Conservation (phyloP, 441 rosid genomes). For the Raphanus hybrid region DNA sequence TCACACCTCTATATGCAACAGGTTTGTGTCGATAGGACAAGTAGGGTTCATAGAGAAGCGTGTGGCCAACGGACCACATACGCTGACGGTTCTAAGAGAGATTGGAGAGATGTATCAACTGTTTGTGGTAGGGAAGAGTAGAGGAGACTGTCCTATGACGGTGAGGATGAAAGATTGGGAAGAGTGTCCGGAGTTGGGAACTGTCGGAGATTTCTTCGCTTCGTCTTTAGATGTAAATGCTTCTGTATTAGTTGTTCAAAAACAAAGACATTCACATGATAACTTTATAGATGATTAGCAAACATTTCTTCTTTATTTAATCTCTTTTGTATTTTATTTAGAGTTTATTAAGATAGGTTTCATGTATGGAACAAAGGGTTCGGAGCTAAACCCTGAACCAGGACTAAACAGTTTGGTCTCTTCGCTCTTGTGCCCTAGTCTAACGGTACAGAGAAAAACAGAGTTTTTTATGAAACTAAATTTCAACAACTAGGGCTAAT, state of each 20-base stretch:
- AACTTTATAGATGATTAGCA: conserved; percentile 30
- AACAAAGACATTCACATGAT: conserved; percentile 43
- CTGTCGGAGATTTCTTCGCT: conserved; percentile 72
- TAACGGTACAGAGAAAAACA: background rate
- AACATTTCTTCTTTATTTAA: background rate
- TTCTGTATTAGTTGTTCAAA: conserved; percentile 72
- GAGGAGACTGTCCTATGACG: conserved; percentile 55
- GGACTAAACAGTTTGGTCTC: background rate
- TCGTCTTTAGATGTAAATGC: conserved; percentile 57
- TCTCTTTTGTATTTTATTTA: background rate
- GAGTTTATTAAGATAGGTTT: background rate
- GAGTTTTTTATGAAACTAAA: background rate
- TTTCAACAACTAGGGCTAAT: conserved; percentile 1
- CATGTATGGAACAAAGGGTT: background rate
- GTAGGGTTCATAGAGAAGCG: conserved; percentile 57
- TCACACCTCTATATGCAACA: conserved; percentile 14
- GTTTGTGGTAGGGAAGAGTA: conserved; percentile 71
- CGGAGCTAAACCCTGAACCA: background rate
- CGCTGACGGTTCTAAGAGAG: conserved; percentile 49
- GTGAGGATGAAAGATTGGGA: conserved; percentile 78
- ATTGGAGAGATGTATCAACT: conserved; percentile 56
- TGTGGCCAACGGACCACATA: conserved; percentile 54
- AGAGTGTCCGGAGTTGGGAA: conserved; percentile 81
- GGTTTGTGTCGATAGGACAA: conserved; percentile 58
- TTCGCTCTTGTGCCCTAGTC: background rate